A percentile compares a stretch with the other conserved stretches of the same genome.
These are phyloP conservation scores for Brettanomyces nanus DNA, from an alignment of 805 yeast species.

Conservation along the genomic window DNA sequence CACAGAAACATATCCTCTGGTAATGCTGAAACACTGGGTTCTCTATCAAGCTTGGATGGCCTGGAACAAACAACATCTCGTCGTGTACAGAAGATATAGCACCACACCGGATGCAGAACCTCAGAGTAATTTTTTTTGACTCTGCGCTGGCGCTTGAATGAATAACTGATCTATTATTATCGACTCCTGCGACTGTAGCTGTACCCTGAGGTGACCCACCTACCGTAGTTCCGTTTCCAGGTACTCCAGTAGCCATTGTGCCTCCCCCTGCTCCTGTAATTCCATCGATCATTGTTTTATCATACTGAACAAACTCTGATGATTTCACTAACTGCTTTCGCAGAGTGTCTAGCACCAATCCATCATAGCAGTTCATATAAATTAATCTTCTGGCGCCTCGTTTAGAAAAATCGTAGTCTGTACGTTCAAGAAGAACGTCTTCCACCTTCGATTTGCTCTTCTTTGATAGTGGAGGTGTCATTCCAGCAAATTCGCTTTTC, in stretches of 20 bases:
- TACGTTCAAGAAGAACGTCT: neutral
- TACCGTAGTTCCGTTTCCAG: neutral
- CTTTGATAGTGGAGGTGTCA: neutral
- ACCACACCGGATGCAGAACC: slow-evolving; percentile 29
- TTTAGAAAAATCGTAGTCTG: slow-evolving; percentile 4
- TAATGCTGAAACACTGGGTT: slow-evolving; percentile 27
- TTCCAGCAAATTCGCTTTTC: neutral
- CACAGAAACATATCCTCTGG: slow-evolving; percentile 71
- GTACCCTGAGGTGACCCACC: neutral
- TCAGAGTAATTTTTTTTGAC: slow-evolving; percentile 16
- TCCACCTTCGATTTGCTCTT: neutral
- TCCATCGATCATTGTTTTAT: neutral
- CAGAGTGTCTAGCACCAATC: slow-evolving; percentile 24
- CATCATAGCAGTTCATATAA: slow-evolving; percentile 17
- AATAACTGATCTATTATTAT: too few relatives aligned
- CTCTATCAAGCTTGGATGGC: slow-evolving; percentile 17
- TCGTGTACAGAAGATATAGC: slow-evolving; percentile 29
- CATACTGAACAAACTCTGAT: slow-evolving; percentile 14
- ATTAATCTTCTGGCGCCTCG: slow-evolving; percentile 14
- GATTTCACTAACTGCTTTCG: slow-evolving; percentile 25
- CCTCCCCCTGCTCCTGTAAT: neutral
- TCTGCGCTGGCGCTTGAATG: too few relatives aligned
- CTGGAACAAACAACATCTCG: slow-evolving; percentile 26
- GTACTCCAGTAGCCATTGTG: too few relatives aligned
- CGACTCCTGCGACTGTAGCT: neutral